Percentiles rank a stretch among this genome's conserved stretches.
These are phyloP conservation scores for Fusarium sp. DNA, from an alignment of 2,329 filamentous ascomycete species.

Conservation along the genomic window DNA sequence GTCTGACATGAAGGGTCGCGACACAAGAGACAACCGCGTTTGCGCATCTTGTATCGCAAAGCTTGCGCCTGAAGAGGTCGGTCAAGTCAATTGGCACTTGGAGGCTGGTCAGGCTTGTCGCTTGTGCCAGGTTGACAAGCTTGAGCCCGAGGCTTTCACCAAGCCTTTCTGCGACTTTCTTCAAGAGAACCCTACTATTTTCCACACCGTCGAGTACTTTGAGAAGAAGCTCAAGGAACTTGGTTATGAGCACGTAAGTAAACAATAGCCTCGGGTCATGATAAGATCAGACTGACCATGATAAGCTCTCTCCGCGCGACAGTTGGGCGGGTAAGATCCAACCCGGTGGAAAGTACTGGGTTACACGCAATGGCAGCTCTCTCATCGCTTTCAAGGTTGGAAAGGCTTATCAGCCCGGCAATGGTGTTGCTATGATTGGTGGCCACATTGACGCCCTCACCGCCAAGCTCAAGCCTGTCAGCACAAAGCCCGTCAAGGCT, in stretches of 20 bases:
- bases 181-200: constrained; percentile 90
- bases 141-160: constrained; percentile 74
- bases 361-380: constrained; percentile 85
- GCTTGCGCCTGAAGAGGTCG: constrained; percentile 45
- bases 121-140: constrained; percentile 53
- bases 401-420: constrained; percentile 81
- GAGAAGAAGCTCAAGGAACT: constrained; percentile 75
- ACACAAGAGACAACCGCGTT: constrained; percentile 49
- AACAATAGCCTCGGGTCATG: not conserved
- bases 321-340: constrained; percentile 79
- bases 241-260: constrained; percentile 76
- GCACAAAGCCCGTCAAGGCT: constrained; percentile 82
- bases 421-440: constrained; percentile 87
- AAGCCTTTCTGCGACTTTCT: constrained; percentile 90
- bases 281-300: constrained; percentile 23
- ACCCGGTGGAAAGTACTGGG: constrained; percentile 88
- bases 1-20: constrained; percentile 54
- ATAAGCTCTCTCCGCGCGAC: constrained; percentile 79
- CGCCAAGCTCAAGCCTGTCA: constrained; percentile 90
- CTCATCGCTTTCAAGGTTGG: constrained; percentile 89
- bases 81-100: constrained; percentile 50
- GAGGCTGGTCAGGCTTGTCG: constrained; percentile 46
- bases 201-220: constrained; percentile 87
- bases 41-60: constrained; percentile 55
- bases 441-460: constrained; percentile 95